A percentile compares a stretch with the other conserved stretches of the same genome.
Evolutionary conservation across 805 yeast genomes (phyloP).

Genomic region (Saccharomycopsis fermentans): DNA sequence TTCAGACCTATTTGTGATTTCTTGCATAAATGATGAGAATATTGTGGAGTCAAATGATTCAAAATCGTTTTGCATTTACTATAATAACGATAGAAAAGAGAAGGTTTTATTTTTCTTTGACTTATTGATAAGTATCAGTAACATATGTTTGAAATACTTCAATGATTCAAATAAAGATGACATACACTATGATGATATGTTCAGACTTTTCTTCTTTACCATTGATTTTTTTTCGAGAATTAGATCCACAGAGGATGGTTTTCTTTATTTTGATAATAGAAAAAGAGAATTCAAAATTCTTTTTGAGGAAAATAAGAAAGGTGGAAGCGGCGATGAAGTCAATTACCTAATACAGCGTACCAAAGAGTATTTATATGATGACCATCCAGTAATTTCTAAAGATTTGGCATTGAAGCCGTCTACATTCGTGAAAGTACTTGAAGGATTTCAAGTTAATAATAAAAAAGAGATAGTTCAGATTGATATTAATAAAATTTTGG

Average conservation of each 20-base stretch:
- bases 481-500: constrained; percentile 7
- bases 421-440: background rate
- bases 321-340: background rate
- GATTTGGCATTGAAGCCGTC: constrained; percentile 3
- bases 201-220: constrained; percentile 5
- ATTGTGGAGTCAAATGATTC: background rate
- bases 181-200: background rate
- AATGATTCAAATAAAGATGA: background rate
- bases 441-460: background rate
- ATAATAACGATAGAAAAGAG: background rate
- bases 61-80: background rate
- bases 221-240: constrained; percentile 14
- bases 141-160: background rate
- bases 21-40: background rate
- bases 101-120: background rate
- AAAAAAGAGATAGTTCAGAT: background rate
- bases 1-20: background rate
- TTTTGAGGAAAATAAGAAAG: background rate
- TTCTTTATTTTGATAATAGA: constrained; percentile 10
- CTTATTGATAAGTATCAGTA: background rate
- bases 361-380: background rate
- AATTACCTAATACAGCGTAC: background rate
- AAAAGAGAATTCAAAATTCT: constrained; percentile 11
- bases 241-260: constrained; percentile 6
- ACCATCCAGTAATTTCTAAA: background rate